These are phyloP conservation scores for Chalaropsis ovoidea DNA, from an alignment of 2,329 filamentous ascomycete genomes.

Conservation along the genomic window DNA sequence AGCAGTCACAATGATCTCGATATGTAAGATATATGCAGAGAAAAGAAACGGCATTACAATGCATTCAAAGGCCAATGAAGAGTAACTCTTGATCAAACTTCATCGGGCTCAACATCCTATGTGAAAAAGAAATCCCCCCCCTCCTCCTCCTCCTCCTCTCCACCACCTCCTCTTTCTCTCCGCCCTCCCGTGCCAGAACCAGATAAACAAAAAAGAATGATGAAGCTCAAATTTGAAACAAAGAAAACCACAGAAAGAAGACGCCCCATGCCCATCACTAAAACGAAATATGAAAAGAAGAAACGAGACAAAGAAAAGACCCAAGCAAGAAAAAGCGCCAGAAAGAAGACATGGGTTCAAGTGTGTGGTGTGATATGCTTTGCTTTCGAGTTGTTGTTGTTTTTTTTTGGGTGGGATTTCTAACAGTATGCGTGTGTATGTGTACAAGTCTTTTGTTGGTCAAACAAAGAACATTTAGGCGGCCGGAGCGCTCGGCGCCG, in stretches of 20 bases:
- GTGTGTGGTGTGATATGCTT: background rate
- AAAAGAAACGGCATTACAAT: background rate
- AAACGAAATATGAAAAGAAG: constrained; percentile 10
- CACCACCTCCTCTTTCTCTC: background rate
- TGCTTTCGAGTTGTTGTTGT: constrained; percentile 2
- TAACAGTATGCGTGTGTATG: constrained; percentile 9
- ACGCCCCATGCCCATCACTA: constrained; percentile 2
- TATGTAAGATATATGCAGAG: background rate
- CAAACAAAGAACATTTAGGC: constrained; percentile 16
- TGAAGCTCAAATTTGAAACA: constrained; percentile 17
- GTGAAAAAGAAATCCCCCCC: background rate
- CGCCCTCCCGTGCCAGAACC: background rate
- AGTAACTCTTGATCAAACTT: background rate
- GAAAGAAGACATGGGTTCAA: background rate
- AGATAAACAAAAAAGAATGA: constrained; percentile 13
- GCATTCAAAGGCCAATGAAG: background rate
- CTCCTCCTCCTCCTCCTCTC: background rate
- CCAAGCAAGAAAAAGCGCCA: background rate
- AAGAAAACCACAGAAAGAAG: constrained; percentile 3
- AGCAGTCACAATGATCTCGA: too few species aligned
- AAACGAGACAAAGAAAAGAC: constrained; percentile 2
- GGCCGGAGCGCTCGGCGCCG: constrained; percentile 18
- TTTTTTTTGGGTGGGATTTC: background rate
- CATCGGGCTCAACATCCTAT: background rate
- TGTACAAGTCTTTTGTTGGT: constrained; percentile 10